phyloP scores from a whole-genome alignment of 352 stramenopile species.

The Thalassiosira mediterranea region DNA sequence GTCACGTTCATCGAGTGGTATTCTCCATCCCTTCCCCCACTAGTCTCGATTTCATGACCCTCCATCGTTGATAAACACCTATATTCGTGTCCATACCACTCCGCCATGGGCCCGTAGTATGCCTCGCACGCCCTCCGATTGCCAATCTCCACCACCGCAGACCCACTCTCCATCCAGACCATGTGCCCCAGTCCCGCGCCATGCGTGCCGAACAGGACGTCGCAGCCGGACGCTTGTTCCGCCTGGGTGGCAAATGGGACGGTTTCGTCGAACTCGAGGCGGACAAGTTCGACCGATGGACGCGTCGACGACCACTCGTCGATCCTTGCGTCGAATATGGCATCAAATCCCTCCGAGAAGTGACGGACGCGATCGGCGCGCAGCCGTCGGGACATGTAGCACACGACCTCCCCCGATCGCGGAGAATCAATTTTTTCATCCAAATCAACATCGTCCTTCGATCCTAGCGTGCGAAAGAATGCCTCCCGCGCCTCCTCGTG shows the following conservation, averaged over 20 bases:
- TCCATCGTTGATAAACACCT: constrained; percentile 1
- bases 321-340: too few species aligned
- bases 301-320: too few species aligned
- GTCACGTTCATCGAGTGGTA: too few species aligned
- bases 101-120: neutral
- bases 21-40: too few species aligned
- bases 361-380: too few species aligned
- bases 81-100: constrained; percentile 5
- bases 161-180: constrained; percentile 3
- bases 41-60: neutral
- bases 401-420: too few species aligned
- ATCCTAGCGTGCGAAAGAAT: too few species aligned
- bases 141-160: neutral
- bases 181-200: constrained; percentile 3
- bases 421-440: too few species aligned
- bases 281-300: neutral
- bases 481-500: too few species aligned
- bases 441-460: too few species aligned
- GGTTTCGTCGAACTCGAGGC: constrained; percentile 2
- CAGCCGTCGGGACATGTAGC: too few species aligned
- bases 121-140: neutral
- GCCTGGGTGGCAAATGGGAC: neutral
- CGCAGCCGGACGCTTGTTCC: neutral
- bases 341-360: too few species aligned
- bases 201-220: constrained; percentile 5